Evolutionary conservation across 192 early-diverging fungal genomes (phyloP).

Genomic region (Coemansia sp.): DNA sequence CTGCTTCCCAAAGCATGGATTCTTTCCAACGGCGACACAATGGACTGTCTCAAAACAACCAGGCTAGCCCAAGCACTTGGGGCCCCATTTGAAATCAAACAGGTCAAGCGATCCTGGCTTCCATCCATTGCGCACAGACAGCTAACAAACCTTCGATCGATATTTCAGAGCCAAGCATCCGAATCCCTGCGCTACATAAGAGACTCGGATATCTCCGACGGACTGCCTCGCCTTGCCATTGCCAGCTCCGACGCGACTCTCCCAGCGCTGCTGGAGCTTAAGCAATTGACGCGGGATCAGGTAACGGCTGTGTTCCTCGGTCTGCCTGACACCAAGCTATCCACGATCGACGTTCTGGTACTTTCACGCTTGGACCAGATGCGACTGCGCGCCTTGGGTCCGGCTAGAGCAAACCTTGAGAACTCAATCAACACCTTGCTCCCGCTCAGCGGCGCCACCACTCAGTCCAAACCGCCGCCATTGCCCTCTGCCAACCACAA

Average conservation of each 20-base stretch:
- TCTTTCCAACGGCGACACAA: constrained; percentile 17
- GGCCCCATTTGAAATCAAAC: constrained; percentile 23
- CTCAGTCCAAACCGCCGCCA: background rate
- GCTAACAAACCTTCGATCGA: constrained; percentile 7
- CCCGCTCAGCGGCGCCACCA: constrained; percentile 33
- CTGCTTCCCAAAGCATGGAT: constrained; percentile 40
- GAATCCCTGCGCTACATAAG: constrained; percentile 11
- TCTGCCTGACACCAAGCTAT: constrained; percentile 23
- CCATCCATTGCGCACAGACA: constrained; percentile 2
- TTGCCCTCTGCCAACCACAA: background rate
- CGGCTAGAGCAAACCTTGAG: constrained; percentile 42
- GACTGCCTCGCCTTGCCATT: constrained; percentile 36
- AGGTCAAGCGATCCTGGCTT: background rate
- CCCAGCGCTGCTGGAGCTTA: constrained; percentile 34
- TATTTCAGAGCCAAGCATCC: background rate
- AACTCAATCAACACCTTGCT: constrained; percentile 37
- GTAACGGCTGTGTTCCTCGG: constrained; percentile 30
- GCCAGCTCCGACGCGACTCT: constrained; percentile 25
- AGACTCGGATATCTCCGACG: background rate
- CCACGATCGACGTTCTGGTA: constrained; percentile 35
- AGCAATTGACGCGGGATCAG: constrained; percentile 11
- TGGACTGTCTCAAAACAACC: constrained; percentile 15
- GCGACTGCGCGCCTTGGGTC: constrained; percentile 33
- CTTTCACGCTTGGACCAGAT: constrained; percentile 45
- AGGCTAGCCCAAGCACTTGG: constrained; percentile 25